These are phyloP conservation scores for Leishmania tropica DNA, from an alignment of 208 protist species.

Conservation along the genomic window DNA sequence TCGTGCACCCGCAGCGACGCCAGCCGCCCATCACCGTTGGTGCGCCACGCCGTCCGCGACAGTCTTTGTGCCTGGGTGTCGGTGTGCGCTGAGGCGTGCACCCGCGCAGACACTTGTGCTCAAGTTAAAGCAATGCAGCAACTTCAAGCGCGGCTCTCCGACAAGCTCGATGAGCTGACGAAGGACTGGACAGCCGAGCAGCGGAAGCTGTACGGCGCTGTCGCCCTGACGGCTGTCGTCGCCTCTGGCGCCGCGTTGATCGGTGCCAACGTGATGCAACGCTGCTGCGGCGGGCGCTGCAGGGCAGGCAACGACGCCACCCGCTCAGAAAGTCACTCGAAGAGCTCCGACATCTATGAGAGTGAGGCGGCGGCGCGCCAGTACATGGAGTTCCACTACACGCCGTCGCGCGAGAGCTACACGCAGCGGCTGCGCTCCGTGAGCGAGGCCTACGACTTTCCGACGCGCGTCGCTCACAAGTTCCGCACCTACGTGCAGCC, in stretches of 20 bases:
- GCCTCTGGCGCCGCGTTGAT: slow-evolving; percentile 11
- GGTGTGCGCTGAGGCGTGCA: neutral
- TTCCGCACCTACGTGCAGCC: slow-evolving; percentile 43
- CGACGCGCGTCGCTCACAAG: slow-evolving; percentile 60
- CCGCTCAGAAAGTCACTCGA: slow-evolving; percentile 16
- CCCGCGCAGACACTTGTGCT: neutral
- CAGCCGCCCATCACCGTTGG: neutral
- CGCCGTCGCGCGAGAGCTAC: slow-evolving; percentile 54
- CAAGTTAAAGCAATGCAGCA: neutral
- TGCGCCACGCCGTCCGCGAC: neutral
- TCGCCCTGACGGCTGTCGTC: slow-evolving; percentile 13
- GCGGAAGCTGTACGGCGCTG: slow-evolving; percentile 10
- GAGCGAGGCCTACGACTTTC: slow-evolving; percentile 75
- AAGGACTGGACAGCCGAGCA: slow-evolving; percentile 24
- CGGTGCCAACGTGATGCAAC: neutral
- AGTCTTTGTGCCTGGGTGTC: neutral
- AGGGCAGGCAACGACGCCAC: neutral
- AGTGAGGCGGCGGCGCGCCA: slow-evolving; percentile 56
- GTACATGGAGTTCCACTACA: slow-evolving; percentile 90
- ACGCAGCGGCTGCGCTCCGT: slow-evolving; percentile 38
- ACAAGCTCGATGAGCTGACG: slow-evolving; percentile 2
- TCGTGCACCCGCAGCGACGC: neutral
- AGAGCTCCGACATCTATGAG: slow-evolving; percentile 71
- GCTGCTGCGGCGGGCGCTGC: neutral
- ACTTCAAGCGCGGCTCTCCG: neutral